phyloP scores from a whole-genome alignment of 2,329 filamentous ascomycete genomes.

The Raffaelea deltoideospora region DNA sequence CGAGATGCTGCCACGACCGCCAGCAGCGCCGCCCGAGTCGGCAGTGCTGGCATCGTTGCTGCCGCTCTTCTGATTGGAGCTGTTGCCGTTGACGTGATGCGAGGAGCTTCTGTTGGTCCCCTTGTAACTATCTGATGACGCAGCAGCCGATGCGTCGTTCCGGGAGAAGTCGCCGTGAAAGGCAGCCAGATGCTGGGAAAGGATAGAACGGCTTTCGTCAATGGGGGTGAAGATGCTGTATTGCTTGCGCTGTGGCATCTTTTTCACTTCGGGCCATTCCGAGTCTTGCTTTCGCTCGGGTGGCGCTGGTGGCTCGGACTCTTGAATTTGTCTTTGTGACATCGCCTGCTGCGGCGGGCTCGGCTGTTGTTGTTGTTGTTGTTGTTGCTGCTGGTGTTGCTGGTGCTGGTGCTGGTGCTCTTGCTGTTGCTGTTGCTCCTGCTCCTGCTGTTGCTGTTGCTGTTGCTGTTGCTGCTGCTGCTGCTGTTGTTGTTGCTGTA shows the following conservation, averaged over 20 bases:
- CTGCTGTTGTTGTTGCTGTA: constrained; percentile 15
- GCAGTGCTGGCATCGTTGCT: constrained; percentile 10
- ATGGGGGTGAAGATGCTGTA: constrained; percentile 97
- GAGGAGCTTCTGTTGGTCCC: background rate
- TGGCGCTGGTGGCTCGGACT: constrained; percentile 37
- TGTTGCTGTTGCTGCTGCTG: constrained; percentile 18
- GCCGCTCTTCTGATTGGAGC: constrained; percentile 5
- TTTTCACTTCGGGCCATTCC: constrained; percentile 36
- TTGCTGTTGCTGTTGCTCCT: constrained; percentile 23
- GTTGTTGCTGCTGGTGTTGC: constrained; percentile 14
- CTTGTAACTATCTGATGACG: background rate
- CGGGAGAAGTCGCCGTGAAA: constrained; percentile 41
- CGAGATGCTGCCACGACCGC: constrained; percentile 11
- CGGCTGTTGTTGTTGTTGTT: constrained; percentile 9
- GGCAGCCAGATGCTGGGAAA: constrained; percentile 67
- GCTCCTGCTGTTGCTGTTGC: constrained; percentile 18
- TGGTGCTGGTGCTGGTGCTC: constrained; percentile 13
- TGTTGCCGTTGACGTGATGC: constrained; percentile 12
- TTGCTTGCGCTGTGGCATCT: constrained; percentile 60
- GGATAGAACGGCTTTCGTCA: constrained; percentile 76
- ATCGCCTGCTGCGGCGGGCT: constrained; percentile 22
- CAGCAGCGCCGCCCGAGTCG: constrained; percentile 30
- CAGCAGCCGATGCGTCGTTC: constrained; percentile 14
- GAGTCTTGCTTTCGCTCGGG: constrained; percentile 12
- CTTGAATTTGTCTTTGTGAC: constrained; percentile 16